These are phyloP conservation scores for Sarocladium oryzae DNA, from an alignment of 2,329 filamentous ascomycete species.

Conservation along the genomic window DNA sequence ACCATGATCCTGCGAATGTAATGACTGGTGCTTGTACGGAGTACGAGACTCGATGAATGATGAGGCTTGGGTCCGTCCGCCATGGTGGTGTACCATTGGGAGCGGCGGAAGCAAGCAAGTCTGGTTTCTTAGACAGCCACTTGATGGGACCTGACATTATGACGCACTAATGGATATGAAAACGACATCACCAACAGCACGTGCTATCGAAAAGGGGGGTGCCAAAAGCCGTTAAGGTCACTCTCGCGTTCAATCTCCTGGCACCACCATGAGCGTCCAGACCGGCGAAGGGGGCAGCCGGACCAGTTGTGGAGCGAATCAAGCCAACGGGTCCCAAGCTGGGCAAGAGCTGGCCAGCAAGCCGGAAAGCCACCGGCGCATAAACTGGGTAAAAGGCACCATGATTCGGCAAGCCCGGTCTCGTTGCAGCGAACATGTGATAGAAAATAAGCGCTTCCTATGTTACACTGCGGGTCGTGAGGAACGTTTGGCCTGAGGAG, in stretches of 20 bases:
- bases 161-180: not conserved
- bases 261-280: not conserved
- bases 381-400: not conserved
- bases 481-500: too few relatives aligned
- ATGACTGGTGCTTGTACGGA: not conserved
- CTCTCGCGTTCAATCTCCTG: not conserved
- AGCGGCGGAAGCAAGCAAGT: not conserved
- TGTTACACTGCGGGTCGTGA: too few relatives aligned
- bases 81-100: not conserved
- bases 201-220: not conserved
- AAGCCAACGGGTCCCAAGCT: not conserved
- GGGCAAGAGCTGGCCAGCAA: not conserved
- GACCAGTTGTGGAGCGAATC: not conserved
- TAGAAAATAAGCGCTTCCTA: too few relatives aligned
- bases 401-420: not conserved
- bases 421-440: not conserved
- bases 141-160: not conserved
- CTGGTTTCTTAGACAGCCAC: not conserved
- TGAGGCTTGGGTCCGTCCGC: not conserved
- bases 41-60: not conserved
- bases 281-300: not conserved
- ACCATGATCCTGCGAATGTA: not conserved
- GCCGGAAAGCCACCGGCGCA: not conserved
- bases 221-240: not conserved
- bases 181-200: not conserved